Conservation (phyloP, 352 stramenopile genomes). For the Pythium monospermum region DNA sequence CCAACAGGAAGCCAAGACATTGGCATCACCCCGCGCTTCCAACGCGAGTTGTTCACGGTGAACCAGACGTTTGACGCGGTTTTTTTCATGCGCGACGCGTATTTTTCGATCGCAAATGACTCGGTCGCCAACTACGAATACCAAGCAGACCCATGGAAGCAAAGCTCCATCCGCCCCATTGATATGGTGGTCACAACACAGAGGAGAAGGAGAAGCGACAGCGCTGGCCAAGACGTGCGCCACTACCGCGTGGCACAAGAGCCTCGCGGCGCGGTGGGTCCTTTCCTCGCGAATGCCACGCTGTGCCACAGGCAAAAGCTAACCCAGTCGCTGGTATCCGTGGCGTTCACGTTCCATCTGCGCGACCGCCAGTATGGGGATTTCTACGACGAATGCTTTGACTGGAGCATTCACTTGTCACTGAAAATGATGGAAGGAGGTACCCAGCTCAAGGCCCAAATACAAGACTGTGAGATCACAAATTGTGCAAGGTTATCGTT, state of each 20-base stretch:
- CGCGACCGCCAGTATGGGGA: conserved; percentile 68
- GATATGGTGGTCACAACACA: conserved; percentile 15
- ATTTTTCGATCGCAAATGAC: conserved; percentile 61
- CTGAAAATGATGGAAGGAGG: conserved; percentile 44
- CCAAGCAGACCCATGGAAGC: conserved; percentile 11
- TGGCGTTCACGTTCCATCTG: conserved; percentile 54
- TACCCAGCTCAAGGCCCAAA: conserved; percentile 39
- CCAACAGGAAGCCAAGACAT: conserved; percentile 40
- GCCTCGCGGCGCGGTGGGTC: conserved; percentile 32
- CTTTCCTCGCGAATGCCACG: conserved; percentile 43
- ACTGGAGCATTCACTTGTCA: conserved; percentile 62
- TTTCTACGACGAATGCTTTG: conserved; percentile 83
- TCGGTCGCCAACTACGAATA: conserved; percentile 86
- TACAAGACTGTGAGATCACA: conserved; percentile 59
- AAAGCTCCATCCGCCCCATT: conserved; percentile 6
- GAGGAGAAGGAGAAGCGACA: neutral
- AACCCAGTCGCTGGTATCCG: conserved; percentile 35
- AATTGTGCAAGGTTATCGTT: conserved; percentile 41
- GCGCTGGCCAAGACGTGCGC: conserved; percentile 13
- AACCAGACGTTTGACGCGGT: conserved; percentile 65
- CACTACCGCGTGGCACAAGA: conserved; percentile 43
- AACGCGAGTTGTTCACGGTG: conserved; percentile 68
- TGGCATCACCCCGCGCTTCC: conserved; percentile 53
- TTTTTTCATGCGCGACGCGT: conserved; percentile 63
- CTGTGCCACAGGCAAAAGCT: conserved; percentile 36